Evolutionary conservation across 169 alveolate species (phyloP).

Genomic region (Pseudocohnilembus persalinus): DNA sequence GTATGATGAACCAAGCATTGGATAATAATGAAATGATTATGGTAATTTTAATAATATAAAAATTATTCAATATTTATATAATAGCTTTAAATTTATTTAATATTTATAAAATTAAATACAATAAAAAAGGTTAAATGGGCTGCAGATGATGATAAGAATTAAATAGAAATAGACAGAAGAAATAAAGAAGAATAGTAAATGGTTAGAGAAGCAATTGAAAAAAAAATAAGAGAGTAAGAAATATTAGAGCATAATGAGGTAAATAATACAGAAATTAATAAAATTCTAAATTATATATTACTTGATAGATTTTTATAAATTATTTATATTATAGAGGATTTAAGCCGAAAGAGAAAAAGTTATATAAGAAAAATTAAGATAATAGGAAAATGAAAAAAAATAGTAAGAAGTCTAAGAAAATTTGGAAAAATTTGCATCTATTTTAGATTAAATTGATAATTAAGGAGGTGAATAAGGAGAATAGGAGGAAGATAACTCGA

Average conservation of each 20-base stretch:
- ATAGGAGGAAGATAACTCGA: too few species aligned
- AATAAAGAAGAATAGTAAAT: not conserved
- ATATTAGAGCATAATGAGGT: not conserved
- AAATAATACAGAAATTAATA: too few species aligned
- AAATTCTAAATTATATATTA: too few species aligned
- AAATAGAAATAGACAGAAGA: not conserved
- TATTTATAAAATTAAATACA: too few species aligned
- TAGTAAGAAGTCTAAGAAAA: too few species aligned
- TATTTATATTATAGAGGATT: not conserved
- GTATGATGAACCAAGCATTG: conserved; percentile 96
- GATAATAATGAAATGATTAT: conserved; percentile 89
- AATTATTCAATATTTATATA: too few species aligned
- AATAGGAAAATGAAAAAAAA: not conserved
- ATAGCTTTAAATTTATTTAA: too few species aligned
- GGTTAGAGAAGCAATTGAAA: not conserved
- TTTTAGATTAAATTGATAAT: not conserved
- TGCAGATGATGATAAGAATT: not conserved
- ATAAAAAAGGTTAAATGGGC: not conserved
- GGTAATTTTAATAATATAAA: too few species aligned
- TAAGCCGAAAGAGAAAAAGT: not conserved
- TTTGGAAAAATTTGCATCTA: not conserved
- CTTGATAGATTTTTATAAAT: too few species aligned
- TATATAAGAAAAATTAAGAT: too few species aligned
- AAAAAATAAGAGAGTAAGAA: not conserved
- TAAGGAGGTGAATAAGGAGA: not conserved